These are phyloP conservation scores for Solanum bukasovii DNA, from an alignment of 257 asterid species.

Conservation along the genomic window DNA sequence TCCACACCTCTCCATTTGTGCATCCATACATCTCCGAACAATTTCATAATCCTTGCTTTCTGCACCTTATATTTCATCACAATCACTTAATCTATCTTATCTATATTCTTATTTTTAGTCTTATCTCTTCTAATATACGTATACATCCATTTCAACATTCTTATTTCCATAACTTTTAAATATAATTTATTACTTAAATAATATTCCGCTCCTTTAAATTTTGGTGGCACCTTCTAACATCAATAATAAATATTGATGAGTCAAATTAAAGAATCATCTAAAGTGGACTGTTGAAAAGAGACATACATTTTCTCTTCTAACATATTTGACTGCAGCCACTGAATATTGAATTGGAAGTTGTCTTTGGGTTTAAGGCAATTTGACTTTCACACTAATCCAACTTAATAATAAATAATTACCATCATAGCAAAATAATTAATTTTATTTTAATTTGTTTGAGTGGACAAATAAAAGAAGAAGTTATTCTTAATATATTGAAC, in stretches of 20 bases:
- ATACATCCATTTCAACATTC: no score
- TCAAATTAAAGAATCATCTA: neutral
- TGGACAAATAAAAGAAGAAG: neutral
- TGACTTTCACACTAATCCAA: neutral
- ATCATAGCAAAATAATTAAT: neutral
- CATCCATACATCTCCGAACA: no score
- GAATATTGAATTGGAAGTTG: neutral
- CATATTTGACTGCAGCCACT: neutral
- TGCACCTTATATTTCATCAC: no score
- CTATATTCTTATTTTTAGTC: no score
- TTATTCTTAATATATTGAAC: neutral
- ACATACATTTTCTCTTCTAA: neutral
- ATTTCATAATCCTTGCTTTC: neutral
- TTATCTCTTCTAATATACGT: neutral
- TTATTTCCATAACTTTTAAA: no score
- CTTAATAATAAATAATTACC: neutral
- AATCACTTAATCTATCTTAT: no score
- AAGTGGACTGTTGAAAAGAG: neutral
- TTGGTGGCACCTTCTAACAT: no score
- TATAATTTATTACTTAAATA: no score
- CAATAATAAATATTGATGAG: neutral
- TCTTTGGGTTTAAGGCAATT: neutral
- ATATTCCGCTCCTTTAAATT: no score
- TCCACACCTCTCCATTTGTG: neutral
- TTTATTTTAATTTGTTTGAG: neutral